Evolutionary conservation across 129 eudicot species (phyloP), one percentile per base, ranked within the genome.

Genomic region (Calendula officinalis): DNA sequence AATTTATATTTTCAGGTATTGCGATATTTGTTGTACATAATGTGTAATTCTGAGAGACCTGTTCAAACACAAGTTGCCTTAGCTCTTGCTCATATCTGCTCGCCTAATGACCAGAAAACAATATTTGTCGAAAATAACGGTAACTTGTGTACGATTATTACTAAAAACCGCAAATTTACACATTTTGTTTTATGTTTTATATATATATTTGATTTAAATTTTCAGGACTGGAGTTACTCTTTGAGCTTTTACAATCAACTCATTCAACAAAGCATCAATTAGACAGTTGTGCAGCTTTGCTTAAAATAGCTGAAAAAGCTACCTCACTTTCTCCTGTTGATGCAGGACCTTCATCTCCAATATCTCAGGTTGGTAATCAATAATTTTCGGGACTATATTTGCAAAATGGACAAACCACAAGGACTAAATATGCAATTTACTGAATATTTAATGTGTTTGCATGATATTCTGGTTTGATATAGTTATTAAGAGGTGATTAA

Each of bases 71-170:
- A 83, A 22, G 72, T 94, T 72, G 83, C 88, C 34, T 75, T 88
- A 75, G 90, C 97, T 71, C 96, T 94, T 69, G 90, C 99, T 32
- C 97, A 88, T 79, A 89, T 94, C n/a, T 89, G 94, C 71, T 86
- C 90, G 9, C 84, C 97, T 5, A 78, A 83, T 33, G 92, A 88
- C 77, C 92, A 75, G 43, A 75, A 83, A 63, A 61, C 79, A 38
- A 74, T 94, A 52, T 94, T 85, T 63, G 61, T 86, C 27, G 94
- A 88, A 62, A 76, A 60, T 67, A 81, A 68, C 33, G 97, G 99
- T 94, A 86, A 67, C 8, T 44, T 42, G 45, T 37, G 61, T 44
- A 17, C 6, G 22, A 37, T 27, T 41, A 14, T 27, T 52, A 52
- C 9, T 52, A 15, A 11, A 41, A 11, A 41, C 6, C 3, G 45